Evolutionary conservation across 805 yeast species (phyloP).

Genomic region (Torulaspora microellipsoides): DNA sequence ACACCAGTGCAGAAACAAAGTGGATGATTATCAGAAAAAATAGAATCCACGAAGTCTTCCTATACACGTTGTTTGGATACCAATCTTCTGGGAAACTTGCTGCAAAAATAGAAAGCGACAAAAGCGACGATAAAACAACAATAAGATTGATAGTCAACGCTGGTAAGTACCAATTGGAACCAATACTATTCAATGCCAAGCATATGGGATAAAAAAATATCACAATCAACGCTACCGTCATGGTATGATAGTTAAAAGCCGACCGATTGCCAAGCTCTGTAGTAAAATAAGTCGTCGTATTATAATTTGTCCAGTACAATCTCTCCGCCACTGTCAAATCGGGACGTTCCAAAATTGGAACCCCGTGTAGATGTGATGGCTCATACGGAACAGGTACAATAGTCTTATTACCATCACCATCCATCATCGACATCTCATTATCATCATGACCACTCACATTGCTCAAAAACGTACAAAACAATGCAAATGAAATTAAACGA

Average conservation of each 20-base stretch:
- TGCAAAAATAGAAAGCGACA: constrained; percentile 54
- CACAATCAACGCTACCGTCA: constrained; percentile 41
- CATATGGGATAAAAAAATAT: constrained; percentile 62
- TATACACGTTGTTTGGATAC: constrained; percentile 75
- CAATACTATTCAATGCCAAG: constrained; percentile 57
- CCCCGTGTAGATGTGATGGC: constrained; percentile 53
- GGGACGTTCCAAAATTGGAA: constrained; percentile 61
- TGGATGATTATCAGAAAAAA: constrained; percentile 51
- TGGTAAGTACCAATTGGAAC: constrained; percentile 56
- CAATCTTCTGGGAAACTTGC: constrained; percentile 52
- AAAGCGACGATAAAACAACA: constrained; percentile 45
- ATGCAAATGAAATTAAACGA: not conserved
- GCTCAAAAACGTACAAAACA: not conserved
- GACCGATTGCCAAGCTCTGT: constrained; percentile 43
- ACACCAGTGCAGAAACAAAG: constrained; percentile 48
- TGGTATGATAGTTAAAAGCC: constrained; percentile 53
- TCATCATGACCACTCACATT: not conserved
- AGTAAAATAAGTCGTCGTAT: constrained; percentile 71
- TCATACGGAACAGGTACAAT: constrained; percentile 46
- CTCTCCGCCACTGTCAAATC: constrained; percentile 66
- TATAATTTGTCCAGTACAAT: constrained; percentile 71
- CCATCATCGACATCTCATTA: constrained; percentile 2
- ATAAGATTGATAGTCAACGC: constrained; percentile 48
- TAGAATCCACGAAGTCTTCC: constrained; percentile 58
- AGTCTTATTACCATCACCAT: constrained; percentile 1